Evolutionary conservation across 768 basidiomycete genomes (phyloP), one percentile per base, ranked within the genome.

Genomic region (Kwoniella dendrophila): DNA sequence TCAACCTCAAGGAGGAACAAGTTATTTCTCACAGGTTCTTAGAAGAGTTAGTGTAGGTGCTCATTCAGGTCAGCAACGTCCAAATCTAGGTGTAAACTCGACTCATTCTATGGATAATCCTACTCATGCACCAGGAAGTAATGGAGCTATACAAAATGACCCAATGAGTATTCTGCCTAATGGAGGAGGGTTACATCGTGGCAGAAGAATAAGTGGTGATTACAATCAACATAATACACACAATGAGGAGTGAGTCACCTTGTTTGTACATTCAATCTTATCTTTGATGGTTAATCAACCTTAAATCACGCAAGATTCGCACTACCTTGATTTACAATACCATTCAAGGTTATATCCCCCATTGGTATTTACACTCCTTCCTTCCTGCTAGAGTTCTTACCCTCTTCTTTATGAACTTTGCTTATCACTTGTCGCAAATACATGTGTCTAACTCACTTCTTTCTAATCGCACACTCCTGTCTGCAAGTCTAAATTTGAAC

Each of bases 21-120:
- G 64, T 12, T 66, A 66, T 52, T 61, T 66, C 33, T 41, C 53
- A 45, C 49, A 61, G 32, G 33, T 62, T 0, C 27, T 62, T 6
- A 55, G 64, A 32, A 41, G 59, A 43, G 53, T 62, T 11, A 64
- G 63, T 48, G 34, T 22, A 30, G 34, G 62, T 20, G 49, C 38
- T 51, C 49, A 49, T 30, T 49, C 38, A 40, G 16, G 20, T 3
- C 47, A 53, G 43, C 26, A 43, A 16, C n/a, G 32, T 33, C 29
- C 41, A 26, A 43, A 10, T 43, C 12, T 43, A 20, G 20, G 41
- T 20, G n/a, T n/a, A n/a, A n/a, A n/a, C n/a, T n/a, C n/a, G n/a
- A 43, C 41, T n/a, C 12, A 20, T 43, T 11, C 41, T 43, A 62
- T 47, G 53, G 32, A 29, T 43, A 45, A 11, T 32, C 36, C 20